phyloP scores from a whole-genome alignment of 2,329 filamentous ascomycete genomes.

The Fusarium foetens region DNA sequence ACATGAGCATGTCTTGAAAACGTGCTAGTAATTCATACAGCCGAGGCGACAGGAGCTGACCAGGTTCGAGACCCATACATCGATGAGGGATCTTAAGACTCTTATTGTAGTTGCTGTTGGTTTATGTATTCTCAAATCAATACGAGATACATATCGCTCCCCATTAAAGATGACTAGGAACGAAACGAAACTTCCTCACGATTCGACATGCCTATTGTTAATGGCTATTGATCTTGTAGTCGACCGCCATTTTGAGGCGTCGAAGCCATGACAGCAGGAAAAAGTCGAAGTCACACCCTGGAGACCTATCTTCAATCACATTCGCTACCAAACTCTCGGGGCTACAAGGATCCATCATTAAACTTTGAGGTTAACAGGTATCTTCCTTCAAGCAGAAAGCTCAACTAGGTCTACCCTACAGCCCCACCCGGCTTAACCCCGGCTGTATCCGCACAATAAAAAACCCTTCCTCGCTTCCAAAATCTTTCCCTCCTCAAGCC shows the following conservation, averaged over 20 bases:
- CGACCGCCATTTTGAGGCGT: no score
- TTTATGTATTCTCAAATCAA: no score
- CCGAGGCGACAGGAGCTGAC: no score
- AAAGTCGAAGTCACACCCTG: background rate
- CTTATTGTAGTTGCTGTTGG: fast-evolving
- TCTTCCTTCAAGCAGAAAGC: background rate
- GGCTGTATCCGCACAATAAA: slow-evolving; percentile 27
- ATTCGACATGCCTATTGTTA: no score
- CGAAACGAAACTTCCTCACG: no score
- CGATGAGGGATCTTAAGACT: no score
- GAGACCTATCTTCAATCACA: background rate
- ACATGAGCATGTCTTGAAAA: background rate
- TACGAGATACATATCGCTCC: no score
- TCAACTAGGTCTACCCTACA: slow-evolving; percentile 15
- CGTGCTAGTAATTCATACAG: fast-evolving
- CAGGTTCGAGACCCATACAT: background rate
- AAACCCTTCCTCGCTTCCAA: slow-evolving; percentile 51
- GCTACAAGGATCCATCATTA: background rate
- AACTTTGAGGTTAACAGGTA: background rate
- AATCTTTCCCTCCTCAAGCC: slow-evolving; percentile 50
- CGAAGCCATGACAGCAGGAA: background rate
- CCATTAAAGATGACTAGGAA: no score
- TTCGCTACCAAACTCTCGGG: background rate
- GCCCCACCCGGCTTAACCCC: slow-evolving; percentile 12
- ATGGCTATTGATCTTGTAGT: background rate